Percentiles rank a stretch among this genome's conserved stretches.
Conservation (phyloP, 2,329 filamentous ascomycete genomes). For the Penicillium sp. region DNA sequence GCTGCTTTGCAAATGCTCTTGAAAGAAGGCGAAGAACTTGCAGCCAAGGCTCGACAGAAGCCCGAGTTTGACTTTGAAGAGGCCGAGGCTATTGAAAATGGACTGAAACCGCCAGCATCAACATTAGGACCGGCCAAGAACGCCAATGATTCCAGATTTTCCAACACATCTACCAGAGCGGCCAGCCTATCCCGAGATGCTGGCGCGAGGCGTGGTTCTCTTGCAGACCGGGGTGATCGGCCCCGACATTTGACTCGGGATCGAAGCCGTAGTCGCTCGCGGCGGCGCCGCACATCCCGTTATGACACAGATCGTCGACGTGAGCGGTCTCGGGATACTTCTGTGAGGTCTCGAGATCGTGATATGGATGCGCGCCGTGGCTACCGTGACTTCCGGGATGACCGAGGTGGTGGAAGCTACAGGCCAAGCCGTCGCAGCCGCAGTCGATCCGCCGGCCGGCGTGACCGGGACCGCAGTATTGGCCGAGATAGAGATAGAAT, state of each 20-base stretch:
- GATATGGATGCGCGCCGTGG: slow-evolving; percentile 35
- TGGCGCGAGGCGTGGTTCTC: slow-evolving; percentile 31
- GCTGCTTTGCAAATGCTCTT: slow-evolving; percentile 55
- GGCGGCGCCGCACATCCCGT: slow-evolving; percentile 28
- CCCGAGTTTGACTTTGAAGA: slow-evolving; percentile 54
- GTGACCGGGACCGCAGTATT: slow-evolving; percentile 27
- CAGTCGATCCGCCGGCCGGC: slow-evolving; percentile 34
- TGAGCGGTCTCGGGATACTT: slow-evolving; percentile 31
- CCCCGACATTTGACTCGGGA: slow-evolving; percentile 27
- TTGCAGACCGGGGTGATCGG: slow-evolving; percentile 27
- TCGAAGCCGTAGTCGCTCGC: slow-evolving; percentile 35
- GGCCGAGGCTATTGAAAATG: slow-evolving; percentile 44
- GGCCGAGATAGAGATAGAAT: slow-evolving; percentile 18
- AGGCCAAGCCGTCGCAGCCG: slow-evolving; percentile 37
- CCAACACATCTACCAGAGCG: slow-evolving; percentile 30
- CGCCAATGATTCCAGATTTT: slow-evolving; percentile 29
- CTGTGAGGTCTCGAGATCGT: slow-evolving; percentile 35
- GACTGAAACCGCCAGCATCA: slow-evolving; percentile 31
- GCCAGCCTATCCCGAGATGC: slow-evolving; percentile 32
- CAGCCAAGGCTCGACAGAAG: slow-evolving; percentile 52
- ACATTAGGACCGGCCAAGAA: slow-evolving; percentile 27
- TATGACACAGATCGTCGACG: slow-evolving; percentile 33
- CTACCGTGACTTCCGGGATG: slow-evolving; percentile 33
- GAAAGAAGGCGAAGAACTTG: slow-evolving; percentile 55
- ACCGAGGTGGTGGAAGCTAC: slow-evolving; percentile 34